Base-by-base conservation (phyloP, 2,329 filamentous ascomycete species). In the Claviceps sp. region DNA sequence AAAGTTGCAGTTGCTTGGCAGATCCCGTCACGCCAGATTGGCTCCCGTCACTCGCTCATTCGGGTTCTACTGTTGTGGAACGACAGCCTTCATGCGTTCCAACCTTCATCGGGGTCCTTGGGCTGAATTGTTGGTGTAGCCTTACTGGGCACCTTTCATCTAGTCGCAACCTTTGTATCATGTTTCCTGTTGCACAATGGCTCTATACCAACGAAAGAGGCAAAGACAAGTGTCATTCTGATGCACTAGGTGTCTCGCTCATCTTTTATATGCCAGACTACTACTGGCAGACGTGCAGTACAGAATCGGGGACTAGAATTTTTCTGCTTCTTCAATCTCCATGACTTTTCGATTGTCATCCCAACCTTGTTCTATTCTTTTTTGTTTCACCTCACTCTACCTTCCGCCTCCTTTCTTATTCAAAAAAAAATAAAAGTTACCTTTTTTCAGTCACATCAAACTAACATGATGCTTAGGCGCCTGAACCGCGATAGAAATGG, bases 391-490 rank as follows among this genome's bases (percentile, higher is more conserved):
- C n/a, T 23, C 34, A 37, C 29, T 34, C 29, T 34, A 4, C 29
- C 3, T 34, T 22, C 17, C 16, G 17, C 29, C 37, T 13, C 11
- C 16, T 22, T 22, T 22, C 29, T 37, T 37, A 9, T 11, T n/a
- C n/a, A n/a, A n/a, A n/a, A n/a, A n/a, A n/a, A n/a, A n/a, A n/a
- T n/a, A n/a, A n/a, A n/a, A n/a, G 29, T 14, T 34, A 14, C n/a
- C 20, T 20, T 36, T 26, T 14, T n/a, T 36, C 39, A 45, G 23
- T 34, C 26, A 50, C 55, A 47, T 34, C 29, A 34, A 55, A 55
- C 63, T 66, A 56, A 66, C 55, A 53, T 54, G 48, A 42, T 50
- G 22, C 39, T 44, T 48, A 66, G 64, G 56, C 60, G 58, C 20
- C 42, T 52, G 14, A 66, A 64, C 58, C 62, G 63, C 37, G 57